Percentiles rank a stretch among this genome's conserved stretches.
phyloP scores from a whole-genome alignment of 2,329 filamentous ascomycete genomes.

The Verticillium longisporum region DNA sequence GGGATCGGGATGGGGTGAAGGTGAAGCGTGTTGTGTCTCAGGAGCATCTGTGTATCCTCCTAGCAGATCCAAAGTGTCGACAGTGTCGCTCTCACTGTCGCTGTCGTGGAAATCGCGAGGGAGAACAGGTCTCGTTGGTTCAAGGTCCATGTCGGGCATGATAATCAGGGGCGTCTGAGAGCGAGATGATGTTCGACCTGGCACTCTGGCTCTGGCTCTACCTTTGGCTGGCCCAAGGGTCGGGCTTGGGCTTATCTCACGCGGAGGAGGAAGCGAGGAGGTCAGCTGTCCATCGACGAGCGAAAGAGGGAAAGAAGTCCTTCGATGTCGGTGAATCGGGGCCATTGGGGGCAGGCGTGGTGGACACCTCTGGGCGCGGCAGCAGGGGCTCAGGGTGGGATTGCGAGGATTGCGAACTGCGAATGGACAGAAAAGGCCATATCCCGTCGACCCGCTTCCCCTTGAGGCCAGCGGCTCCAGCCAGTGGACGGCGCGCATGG shows the following conservation, averaged over 20 bases:
- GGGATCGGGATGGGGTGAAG: slow-evolving; percentile 1
- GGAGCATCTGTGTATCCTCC: slow-evolving; percentile 2
- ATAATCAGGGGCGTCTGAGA: background rate
- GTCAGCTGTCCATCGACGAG: slow-evolving; percentile 8
- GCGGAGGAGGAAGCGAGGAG: slow-evolving; percentile 3
- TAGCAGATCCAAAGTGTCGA: slow-evolving; percentile 6
- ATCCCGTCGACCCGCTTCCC: too few species aligned
- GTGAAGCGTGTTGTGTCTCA: slow-evolving; percentile 14
- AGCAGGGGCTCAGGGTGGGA: slow-evolving; percentile 4
- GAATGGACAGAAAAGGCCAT: slow-evolving; percentile 10
- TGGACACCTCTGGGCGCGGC: slow-evolving; percentile 1
- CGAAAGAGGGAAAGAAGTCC: slow-evolving; percentile 9
- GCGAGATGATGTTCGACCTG: slow-evolving; percentile 4
- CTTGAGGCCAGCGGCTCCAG: slow-evolving; percentile 1
- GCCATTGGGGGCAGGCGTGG: slow-evolving; percentile 1
- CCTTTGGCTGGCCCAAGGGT: slow-evolving; percentile 8
- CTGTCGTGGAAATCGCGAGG: background rate
- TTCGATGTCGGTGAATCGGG: slow-evolving; percentile 3
- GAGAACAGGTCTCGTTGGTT: background rate
- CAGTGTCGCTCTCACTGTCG: slow-evolving; percentile 4
- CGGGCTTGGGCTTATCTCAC: slow-evolving; percentile 7
- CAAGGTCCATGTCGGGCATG: background rate
- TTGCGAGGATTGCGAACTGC: slow-evolving; percentile 10
- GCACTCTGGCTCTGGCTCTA: slow-evolving; percentile 10
- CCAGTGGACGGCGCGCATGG: slow-evolving; percentile 1